Evolutionary conservation across 345 rosid genomes (phyloP).

Genomic region (Aethionema arabicum): DNA sequence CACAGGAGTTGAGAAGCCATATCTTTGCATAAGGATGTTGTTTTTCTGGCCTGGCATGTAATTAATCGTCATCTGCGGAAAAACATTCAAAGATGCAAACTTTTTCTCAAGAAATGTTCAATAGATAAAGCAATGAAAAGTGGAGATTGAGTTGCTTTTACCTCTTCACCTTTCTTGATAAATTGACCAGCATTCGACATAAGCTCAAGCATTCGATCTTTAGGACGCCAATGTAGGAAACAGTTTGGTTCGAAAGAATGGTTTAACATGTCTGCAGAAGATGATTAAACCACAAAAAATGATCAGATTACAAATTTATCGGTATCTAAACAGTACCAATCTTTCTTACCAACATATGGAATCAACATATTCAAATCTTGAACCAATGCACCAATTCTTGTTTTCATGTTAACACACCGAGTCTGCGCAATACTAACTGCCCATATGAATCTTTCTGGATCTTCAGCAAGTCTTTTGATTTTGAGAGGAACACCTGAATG

Average conservation of each 20-base stretch:
- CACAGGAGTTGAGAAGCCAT: conserved; percentile 87
- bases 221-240: conserved; percentile 92
- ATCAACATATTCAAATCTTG: conserved; percentile 89
- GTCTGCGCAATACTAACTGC: conserved; percentile 86
- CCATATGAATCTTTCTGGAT: conserved; percentile 83
- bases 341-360: conserved; percentile 81
- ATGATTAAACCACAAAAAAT: neutral
- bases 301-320: neutral
- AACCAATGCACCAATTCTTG: conserved; percentile 78
- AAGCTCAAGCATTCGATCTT: conserved; percentile 95
- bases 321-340: neutral
- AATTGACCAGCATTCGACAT: conserved; percentile 91
- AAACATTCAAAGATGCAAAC: neutral
- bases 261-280: conserved; percentile 82
- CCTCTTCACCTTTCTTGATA: conserved; percentile 86
- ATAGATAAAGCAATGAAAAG: conserved; percentile 12
- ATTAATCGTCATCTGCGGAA: conserved; percentile 75
- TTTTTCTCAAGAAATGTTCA: neutral
- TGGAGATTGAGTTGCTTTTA: conserved; percentile 33
- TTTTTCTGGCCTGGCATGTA: conserved; percentile 70
- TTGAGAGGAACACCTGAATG: conserved; percentile 83
- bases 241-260: conserved; percentile 90
- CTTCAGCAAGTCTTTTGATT: conserved; percentile 80
- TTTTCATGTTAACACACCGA: conserved; percentile 72
- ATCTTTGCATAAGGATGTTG: conserved; percentile 73